phyloP scores from a whole-genome alignment of 2,329 filamentous ascomycete genomes.

The Fusarium redolens region DNA sequence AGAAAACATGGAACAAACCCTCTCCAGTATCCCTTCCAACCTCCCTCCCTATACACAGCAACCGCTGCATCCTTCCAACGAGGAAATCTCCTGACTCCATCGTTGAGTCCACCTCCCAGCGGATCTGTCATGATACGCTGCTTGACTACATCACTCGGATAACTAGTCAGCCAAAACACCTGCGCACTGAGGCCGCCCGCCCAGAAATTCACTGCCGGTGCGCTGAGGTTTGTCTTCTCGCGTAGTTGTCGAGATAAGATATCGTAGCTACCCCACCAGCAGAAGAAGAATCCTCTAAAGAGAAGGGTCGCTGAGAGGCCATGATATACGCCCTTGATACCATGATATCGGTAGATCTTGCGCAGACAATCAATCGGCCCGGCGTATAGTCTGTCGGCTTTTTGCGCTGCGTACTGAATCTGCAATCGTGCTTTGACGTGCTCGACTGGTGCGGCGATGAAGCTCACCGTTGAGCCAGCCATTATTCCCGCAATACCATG shows the following conservation, averaged over 20 bases:
- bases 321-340: conserved; percentile 84
- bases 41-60: conserved; percentile 80
- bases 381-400: conserved; percentile 81
- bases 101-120: conserved; percentile 75
- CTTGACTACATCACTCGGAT: conserved; percentile 94
- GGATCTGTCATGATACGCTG: conserved; percentile 98
- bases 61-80: conserved; percentile 84
- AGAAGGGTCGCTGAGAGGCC: conserved; percentile 86
- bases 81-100: conserved; percentile 75
- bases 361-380: conserved; percentile 86
- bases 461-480: conserved; percentile 89
- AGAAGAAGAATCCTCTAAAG: conserved; percentile 95
- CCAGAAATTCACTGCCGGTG: conserved; percentile 94
- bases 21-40: conserved; percentile 87
- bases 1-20: conserved; percentile 95
- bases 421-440: conserved; percentile 95
- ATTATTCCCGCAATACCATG: conserved; percentile 90
- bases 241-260: conserved; percentile 77
- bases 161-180: conserved; percentile 92
- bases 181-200: conserved; percentile 93
- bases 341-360: conserved; percentile 78
- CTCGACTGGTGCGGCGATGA: conserved; percentile 93
- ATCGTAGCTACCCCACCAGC: conserved; percentile 98
- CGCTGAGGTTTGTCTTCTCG: conserved; percentile 74
- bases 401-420: conserved; percentile 88